These are phyloP conservation scores for Dichomitus squalens DNA, from an alignment of 1,284 basidiomycete genomes.

Conservation along the genomic window DNA sequence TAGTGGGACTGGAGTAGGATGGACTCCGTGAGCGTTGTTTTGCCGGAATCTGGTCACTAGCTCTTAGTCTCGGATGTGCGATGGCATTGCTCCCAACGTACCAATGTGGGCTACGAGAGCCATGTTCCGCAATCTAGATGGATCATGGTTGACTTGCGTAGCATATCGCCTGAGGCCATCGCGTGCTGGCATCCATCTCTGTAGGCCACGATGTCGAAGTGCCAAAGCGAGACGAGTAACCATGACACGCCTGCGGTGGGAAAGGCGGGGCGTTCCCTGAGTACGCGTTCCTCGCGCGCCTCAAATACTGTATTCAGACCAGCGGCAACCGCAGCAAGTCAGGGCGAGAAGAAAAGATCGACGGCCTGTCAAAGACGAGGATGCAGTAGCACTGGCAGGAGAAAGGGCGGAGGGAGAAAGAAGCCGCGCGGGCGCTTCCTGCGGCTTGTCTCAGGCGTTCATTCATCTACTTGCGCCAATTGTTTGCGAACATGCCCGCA, in stretches of 20 bases:
- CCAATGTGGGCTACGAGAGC: conserved; percentile 86
- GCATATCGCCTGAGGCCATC: conserved; percentile 34
- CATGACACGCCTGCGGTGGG: conserved; percentile 11
- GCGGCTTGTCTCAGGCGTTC: conserved; percentile 7
- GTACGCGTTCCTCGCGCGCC: background rate
- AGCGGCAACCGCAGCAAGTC: background rate
- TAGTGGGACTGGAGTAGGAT: conserved; percentile 79
- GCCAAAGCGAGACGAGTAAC: conserved; percentile 8
- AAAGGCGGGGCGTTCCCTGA: background rate
- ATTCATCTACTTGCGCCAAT: conserved; percentile 8
- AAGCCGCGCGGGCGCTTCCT: conserved; percentile 6
- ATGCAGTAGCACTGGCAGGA: background rate
- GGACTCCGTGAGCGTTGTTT: conserved; percentile 90
- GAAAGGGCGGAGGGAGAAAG: background rate
- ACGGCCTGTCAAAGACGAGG: background rate
- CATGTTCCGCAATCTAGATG: conserved; percentile 66
- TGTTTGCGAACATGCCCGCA: conserved; percentile 16
- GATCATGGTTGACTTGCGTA: conserved; percentile 40
- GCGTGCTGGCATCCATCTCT: conserved; percentile 15
- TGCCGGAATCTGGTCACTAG: conserved; percentile 74
- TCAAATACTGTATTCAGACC: background rate
- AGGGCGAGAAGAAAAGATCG: background rate
- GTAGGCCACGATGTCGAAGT: conserved; percentile 11
- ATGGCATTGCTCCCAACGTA: conserved; percentile 33
- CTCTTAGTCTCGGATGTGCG: background rate